These are phyloP conservation scores for Stemphylium beticola DNA, from an alignment of 2,329 filamentous ascomycete genomes.

Conservation along the genomic window DNA sequence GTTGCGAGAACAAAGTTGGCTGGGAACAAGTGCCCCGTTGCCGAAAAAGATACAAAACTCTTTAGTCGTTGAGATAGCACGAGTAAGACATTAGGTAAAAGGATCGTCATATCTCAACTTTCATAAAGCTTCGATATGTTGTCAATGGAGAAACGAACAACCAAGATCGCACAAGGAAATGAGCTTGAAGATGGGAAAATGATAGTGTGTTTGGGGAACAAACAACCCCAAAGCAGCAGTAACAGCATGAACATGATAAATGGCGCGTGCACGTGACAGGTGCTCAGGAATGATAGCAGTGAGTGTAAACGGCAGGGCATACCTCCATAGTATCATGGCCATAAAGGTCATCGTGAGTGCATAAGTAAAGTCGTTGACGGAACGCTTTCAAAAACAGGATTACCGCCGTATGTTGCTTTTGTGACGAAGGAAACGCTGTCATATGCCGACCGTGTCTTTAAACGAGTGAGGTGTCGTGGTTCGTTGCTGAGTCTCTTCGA, in stretches of 20 bases:
- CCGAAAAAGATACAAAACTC: constrained; percentile 19
- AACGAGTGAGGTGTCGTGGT: constrained; percentile 52
- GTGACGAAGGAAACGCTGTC: constrained; percentile 46
- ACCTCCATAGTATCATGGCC: constrained; percentile 45
- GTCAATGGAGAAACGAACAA: constrained; percentile 26
- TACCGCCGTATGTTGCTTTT: constrained; percentile 48
- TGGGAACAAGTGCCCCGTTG: constrained; percentile 9
- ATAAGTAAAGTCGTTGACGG: constrained; percentile 44
- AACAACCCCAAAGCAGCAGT: constrained; percentile 10
- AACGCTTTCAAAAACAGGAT: constrained; percentile 49
- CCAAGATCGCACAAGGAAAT: constrained; percentile 26
- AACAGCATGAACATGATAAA: constrained; percentile 23
- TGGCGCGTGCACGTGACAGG: constrained; percentile 32
- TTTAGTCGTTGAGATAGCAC: constrained; percentile 42
- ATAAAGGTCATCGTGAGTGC: constrained; percentile 49
- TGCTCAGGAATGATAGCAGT: constrained; percentile 36
- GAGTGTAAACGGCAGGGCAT: constrained; percentile 42
- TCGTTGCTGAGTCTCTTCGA: constrained; percentile 47
- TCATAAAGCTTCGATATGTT: constrained; percentile 39
- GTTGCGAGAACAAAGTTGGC: constrained; percentile 23
- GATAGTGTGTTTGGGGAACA: constrained; percentile 22
- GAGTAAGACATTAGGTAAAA: constrained; percentile 47
- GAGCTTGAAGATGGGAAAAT: constrained; percentile 17
- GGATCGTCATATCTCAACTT: constrained; percentile 41
- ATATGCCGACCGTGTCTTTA: constrained; percentile 53